Evolutionary conservation across 768 basidiomycete genomes (phyloP), one percentile per base, ranked within the genome.

Genomic region (Pleurotus platypus): DNA sequence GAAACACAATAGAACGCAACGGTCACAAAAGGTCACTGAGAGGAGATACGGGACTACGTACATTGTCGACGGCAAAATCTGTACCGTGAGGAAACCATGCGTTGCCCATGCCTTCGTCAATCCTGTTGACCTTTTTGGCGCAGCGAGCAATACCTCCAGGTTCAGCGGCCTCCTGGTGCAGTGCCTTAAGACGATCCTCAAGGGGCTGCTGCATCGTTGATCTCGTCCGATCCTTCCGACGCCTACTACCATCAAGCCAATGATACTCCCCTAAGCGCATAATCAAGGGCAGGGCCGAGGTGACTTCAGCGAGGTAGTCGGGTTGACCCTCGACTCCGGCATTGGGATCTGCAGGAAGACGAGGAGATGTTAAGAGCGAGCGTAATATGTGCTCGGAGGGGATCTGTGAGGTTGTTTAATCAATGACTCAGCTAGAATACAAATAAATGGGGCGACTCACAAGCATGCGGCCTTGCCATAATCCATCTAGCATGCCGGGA

Each of bases 391-490:
- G 30, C 11, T 35, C 30, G 11, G 30, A 35, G 30, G 30, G 8
- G 30, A 35, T 35, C 30, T 35, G 3, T 11, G 30, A 9, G 30
- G 8, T 9, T 11, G 30, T 9, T 35, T 11, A 9, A 35, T 11
- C 30, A 35, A 35, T 35, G 30, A 35, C 11, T 11, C 30, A 11
- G 11, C 7, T 35, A 11, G 30, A 35, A 11, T 11, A 35, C 11
- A 35, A 8, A 35, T 35, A 4, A 35, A 35, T 35, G 30, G 11
- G 30, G 2, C 16, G 5, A 78, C 84, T 58, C 53, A 88, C 86
- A 55, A 84, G 69, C 67, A 86, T 76, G 16, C 82, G 73, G 2
- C 89, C 88, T 58, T 84, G 78, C 84, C 83, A 89, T 4, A 79
- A 70, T 3, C 87, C 87, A 24, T 66, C 68, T 62, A 87, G 70